Evolutionary conservation across 257 asterid species (phyloP).

Genomic region (Gardenia jasminoides): DNA sequence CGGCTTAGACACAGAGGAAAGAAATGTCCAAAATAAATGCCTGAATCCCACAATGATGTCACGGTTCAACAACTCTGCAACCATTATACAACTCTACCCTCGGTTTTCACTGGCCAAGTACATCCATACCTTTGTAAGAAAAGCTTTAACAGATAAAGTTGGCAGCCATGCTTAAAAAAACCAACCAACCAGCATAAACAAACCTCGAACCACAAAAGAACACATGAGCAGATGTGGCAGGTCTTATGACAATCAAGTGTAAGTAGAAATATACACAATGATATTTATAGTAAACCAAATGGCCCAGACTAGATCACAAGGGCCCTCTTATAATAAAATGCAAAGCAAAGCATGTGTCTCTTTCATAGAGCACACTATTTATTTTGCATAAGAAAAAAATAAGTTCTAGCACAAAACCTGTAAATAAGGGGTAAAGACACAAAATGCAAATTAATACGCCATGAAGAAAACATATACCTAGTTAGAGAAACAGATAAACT

Average conservation of each 20-base stretch:
- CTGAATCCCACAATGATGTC: not conserved
- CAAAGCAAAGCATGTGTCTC: too few relatives aligned
- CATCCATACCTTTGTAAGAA: not conserved
- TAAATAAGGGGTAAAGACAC: too few relatives aligned
- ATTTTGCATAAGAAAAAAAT: too few relatives aligned
- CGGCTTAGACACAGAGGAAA: not conserved
- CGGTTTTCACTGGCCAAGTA: not conserved
- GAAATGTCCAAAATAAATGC: not conserved
- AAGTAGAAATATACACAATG: not conserved
- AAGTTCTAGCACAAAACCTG: too few relatives aligned
- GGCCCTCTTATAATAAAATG: too few relatives aligned
- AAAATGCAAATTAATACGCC: too few relatives aligned
- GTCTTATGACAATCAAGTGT: not conserved
- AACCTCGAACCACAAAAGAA: not conserved
- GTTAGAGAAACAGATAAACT: too few relatives aligned
- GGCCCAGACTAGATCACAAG: too few relatives aligned
- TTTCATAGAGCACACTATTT: too few relatives aligned
- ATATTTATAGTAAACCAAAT: too few relatives aligned
- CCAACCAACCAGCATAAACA: not conserved
- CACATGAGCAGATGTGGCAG: not conserved
- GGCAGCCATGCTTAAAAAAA: not conserved
- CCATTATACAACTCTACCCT: not conserved
- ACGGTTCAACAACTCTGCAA: not conserved
- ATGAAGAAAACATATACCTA: too few relatives aligned
- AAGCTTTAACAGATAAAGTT: not conserved